Conservation (phyloP, 345 rosid species). For the Eutrema japonicum region DNA sequence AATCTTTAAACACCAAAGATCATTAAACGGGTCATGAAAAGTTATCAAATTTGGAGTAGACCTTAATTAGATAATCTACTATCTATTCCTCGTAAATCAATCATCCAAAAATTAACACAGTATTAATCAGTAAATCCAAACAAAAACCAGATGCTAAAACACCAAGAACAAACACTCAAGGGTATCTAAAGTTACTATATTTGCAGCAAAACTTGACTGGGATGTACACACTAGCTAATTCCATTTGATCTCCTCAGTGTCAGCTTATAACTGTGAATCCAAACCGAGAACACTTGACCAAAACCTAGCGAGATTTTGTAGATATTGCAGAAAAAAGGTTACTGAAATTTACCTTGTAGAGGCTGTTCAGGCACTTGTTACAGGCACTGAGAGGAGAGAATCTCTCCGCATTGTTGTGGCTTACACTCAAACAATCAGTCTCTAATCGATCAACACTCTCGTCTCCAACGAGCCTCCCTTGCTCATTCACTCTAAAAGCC, state of each 20-base stretch:
- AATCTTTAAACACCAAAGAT: slow-evolving; percentile 5
- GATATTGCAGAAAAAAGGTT: background rate
- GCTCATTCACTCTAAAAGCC: slow-evolving; percentile 55
- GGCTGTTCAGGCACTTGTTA: slow-evolving; percentile 79
- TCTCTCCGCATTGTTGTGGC: slow-evolving; percentile 51
- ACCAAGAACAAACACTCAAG: slow-evolving; percentile 24
- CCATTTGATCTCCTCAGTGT: background rate
- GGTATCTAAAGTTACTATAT: slow-evolving; percentile 12
- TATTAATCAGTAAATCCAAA: slow-evolving; percentile 2
- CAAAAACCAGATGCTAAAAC: background rate
- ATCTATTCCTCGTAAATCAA: background rate
- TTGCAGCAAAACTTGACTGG: background rate
- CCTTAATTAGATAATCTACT: background rate
- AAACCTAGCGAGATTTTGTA: background rate
- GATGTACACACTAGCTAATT: slow-evolving; percentile 1
- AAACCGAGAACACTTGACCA: background rate
- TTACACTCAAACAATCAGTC: slow-evolving; percentile 63
- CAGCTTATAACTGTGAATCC: slow-evolving; percentile 1
- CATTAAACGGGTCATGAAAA: slow-evolving; percentile 1
- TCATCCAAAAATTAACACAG: background rate
- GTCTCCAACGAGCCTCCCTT: slow-evolving; percentile 72
- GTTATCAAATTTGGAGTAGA: slow-evolving; percentile 19
- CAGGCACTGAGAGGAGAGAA: slow-evolving; percentile 75
- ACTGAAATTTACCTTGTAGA: slow-evolving; percentile 47
- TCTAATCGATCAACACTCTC: slow-evolving; percentile 66